Percentiles rank a stretch among this genome's conserved stretches.
Evolutionary conservation across 139 green algal genomes (phyloP).

Genomic region (Haematococcus sp.): DNA sequence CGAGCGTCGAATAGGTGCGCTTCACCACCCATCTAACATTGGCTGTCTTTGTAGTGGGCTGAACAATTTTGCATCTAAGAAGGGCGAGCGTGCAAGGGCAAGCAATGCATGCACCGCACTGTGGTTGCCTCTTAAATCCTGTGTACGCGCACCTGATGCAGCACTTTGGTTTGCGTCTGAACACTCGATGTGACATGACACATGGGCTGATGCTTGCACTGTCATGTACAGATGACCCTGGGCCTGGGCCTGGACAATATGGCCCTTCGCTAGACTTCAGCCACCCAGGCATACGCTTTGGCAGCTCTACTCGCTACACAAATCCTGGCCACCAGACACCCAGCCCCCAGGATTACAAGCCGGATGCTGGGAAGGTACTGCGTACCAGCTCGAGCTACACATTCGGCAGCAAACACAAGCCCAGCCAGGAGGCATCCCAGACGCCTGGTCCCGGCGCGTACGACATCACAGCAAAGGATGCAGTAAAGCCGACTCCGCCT

Average conservation of each 20-base stretch:
- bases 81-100: too few species aligned
- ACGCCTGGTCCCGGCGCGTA: constrained; percentile 21
- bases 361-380: background rate
- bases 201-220: background rate
- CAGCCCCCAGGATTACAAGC: constrained; percentile 1
- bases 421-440: background rate
- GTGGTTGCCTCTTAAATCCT: too few species aligned
- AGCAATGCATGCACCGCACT: too few species aligned
- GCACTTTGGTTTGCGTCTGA: too few species aligned
- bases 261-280: background rate
- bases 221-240: constrained; percentile 3
- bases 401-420: constrained; percentile 6
- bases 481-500: background rate
- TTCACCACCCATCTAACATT: too few species aligned
- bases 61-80: too few species aligned
- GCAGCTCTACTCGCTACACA: background rate
- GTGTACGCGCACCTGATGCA: too few species aligned
- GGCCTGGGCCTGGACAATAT: constrained; percentile 20
- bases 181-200: too few species aligned
- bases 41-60: too few species aligned
- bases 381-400: background rate
- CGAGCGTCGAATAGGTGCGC: too few species aligned
- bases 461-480: background rate
- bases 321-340: background rate
- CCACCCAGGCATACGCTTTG: constrained; percentile 18